These are phyloP conservation scores for Kuraishia molischiana DNA, from an alignment of 805 yeast genomes.

Conservation along the genomic window DNA sequence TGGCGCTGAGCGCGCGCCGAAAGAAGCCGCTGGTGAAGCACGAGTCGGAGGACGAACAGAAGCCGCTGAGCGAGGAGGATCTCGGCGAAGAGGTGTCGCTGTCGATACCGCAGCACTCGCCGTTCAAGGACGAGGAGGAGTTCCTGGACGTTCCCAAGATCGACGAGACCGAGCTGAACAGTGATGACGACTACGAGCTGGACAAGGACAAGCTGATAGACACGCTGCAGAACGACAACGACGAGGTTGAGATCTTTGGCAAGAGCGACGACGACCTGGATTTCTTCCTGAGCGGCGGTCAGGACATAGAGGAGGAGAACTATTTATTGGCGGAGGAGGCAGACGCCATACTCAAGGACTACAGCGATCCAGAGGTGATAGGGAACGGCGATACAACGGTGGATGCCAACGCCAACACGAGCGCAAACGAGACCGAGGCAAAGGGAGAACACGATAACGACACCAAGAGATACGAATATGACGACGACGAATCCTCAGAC, in stretches of 20 bases:
- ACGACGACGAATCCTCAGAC: conserved; percentile 1
- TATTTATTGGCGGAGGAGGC: conserved; percentile 30
- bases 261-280: conserved; percentile 23
- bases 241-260: conserved; percentile 26
- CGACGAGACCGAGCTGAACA: conserved; percentile 30
- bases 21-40: conserved; percentile 20
- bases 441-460: conserved; percentile 3
- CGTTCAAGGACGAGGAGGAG: conserved; percentile 14
- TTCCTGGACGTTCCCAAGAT: conserved; percentile 39
- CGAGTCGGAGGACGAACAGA: conserved; percentile 30
- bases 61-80: conserved; percentile 40
- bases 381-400: conserved; percentile 1
- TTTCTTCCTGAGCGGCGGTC: conserved; percentile 15
- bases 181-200: conserved; percentile 60
- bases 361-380: conserved; percentile 14
- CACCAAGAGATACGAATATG: conserved; percentile 7
- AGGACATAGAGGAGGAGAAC: conserved; percentile 17
- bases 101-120: conserved; percentile 19
- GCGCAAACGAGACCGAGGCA: conserved; percentile 7
- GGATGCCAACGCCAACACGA: background rate
- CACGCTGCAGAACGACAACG: conserved; percentile 26
- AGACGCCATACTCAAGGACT: conserved; percentile 30
- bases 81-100: conserved; percentile 45
- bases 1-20: conserved; percentile 2
- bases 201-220: conserved; percentile 36